phyloP scores from a whole-genome alignment of 192 early-diverging fungal genomes.

The Backusella luteola region DNA sequence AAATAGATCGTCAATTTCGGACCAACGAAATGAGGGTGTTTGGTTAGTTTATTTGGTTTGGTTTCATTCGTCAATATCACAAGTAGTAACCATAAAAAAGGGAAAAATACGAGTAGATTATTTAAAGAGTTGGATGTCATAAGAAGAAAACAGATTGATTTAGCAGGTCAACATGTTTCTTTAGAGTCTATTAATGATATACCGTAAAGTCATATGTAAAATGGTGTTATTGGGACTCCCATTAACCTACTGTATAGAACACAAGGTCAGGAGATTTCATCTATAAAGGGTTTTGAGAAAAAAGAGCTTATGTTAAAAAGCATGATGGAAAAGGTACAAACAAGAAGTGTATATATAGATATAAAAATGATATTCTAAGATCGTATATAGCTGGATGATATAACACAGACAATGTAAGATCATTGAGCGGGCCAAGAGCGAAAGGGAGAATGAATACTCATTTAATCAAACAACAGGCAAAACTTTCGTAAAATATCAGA shows the following conservation, averaged over 20 bases:
- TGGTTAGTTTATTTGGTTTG: neutral
- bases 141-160: constrained; percentile 27
- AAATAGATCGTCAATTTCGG: constrained; percentile 15
- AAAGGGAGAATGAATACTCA: neutral
- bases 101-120: constrained; percentile 17
- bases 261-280: constrained; percentile 11
- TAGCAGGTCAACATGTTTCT: constrained; percentile 29
- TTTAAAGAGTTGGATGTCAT: constrained; percentile 27
- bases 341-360: neutral
- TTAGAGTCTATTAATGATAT: constrained; percentile 23
- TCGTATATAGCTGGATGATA: constrained; percentile 6
- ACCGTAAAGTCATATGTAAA: constrained; percentile 9
- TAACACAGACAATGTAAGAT: constrained; percentile 12
- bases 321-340: constrained; percentile 20
- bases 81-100: neutral
- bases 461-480: neutral
- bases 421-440: neutral
- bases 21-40: constrained; percentile 27
- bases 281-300: constrained; percentile 8
- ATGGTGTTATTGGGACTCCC: neutral
- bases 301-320: constrained; percentile 5
- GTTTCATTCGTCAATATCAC: neutral
- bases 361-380: neutral
- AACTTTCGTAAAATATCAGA: constrained; percentile 3
- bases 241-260: neutral